Base-by-base conservation (phyloP, 352 stramenopile species). In the Phytophthora sansomeana region DNA sequence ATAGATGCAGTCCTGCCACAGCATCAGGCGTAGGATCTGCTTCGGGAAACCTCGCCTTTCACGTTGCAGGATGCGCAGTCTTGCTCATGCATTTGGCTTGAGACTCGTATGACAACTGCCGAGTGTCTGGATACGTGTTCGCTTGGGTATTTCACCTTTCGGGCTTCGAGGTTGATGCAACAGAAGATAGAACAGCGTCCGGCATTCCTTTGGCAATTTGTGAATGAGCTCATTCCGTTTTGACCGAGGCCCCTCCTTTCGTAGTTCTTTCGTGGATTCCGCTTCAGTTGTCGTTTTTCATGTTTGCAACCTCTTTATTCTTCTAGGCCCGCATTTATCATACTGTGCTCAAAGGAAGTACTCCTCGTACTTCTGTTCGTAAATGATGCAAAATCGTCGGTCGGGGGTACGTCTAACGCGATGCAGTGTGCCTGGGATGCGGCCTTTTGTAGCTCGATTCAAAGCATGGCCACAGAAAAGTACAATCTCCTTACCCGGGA, bases 291-390 rank as follows among this genome's bases (percentile, higher is more conserved):
- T 32, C 24, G 29, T 33, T 30, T 29, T 44, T 62, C 42, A 9
- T 61, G 32, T 35, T 43, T 38, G 36, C 21, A 24, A 24, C 1
- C 21, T 24, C 21, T 24, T 24, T 24, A 24, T 24, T 24, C 21
- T 24, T 24, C 21, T 24, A 24, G 21, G 21, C 21, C 21, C 21
- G 21, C 21, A 24, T 24, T 24, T 13, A 38, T 41, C 28, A 10
- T 44, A 13, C n/a, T 2, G 16, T 10, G 42, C 16, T 78, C 47
- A 82, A 43, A 75, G 49, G 57, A 83, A 87, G 50, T 79, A 87
- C 16, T 81, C 68, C 44, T 82, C 73, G 48, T 89, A 89, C 53
- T 89, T 89, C 60, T 89, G 80, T 69, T 89, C 80, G 43, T 87
- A 89, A 35, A 89, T 81, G 52, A 89, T 77, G 63, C 80, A 89